These are phyloP conservation scores for Astraeus odoratus DNA, from an alignment of 768 basidiomycete species.

Conservation along the genomic window DNA sequence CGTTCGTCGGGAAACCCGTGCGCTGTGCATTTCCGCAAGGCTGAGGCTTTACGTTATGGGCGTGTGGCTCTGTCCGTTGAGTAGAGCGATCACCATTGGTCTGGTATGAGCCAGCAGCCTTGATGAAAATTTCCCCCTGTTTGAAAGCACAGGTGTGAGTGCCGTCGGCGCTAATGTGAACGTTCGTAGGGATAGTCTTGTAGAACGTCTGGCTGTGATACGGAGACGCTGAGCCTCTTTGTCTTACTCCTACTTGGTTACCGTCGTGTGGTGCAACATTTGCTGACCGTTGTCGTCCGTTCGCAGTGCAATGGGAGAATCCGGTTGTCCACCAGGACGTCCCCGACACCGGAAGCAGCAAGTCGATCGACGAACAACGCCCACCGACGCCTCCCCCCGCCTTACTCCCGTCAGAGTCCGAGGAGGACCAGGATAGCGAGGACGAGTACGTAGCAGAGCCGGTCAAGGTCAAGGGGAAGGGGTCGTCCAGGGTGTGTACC, in stretches of 20 bases:
- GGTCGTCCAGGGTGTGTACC: slow-evolving; percentile 38
- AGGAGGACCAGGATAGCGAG: slow-evolving; percentile 47
- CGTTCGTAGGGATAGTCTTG: slow-evolving; percentile 3
- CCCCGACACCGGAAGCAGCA: slow-evolving; percentile 14
- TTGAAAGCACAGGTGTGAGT: slow-evolving; percentile 17
- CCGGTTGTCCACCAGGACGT: slow-evolving; percentile 48
- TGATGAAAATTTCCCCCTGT: slow-evolving; percentile 15
- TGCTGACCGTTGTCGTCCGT: slow-evolving; percentile 25
- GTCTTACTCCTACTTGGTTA: slow-evolving; percentile 10
- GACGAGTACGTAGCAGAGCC: slow-evolving; percentile 64
- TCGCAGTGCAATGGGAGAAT: slow-evolving; percentile 70
- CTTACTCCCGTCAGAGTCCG: slow-evolving; percentile 38
- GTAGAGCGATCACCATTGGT: slow-evolving; percentile 22
- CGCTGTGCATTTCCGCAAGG: slow-evolving; percentile 24
- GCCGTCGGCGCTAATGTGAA: slow-evolving; percentile 9
- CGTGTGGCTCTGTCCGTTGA: slow-evolving; percentile 30
- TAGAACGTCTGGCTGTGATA: slow-evolving; percentile 2
- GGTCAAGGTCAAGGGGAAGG: slow-evolving; percentile 27
- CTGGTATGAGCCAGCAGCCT: slow-evolving; percentile 29
- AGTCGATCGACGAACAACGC: slow-evolving; percentile 16
- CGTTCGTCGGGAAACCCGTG: slow-evolving; percentile 17
- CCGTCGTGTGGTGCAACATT: slow-evolving; percentile 10
- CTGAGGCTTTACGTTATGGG: slow-evolving; percentile 31
- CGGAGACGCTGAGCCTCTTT: slow-evolving; percentile 7
- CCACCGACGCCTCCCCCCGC: slow-evolving; percentile 26